Evolutionary conservation across 768 basidiomycete species (phyloP), one percentile per base, ranked within the genome.

Genomic region (Boletellus sp.): DNA sequence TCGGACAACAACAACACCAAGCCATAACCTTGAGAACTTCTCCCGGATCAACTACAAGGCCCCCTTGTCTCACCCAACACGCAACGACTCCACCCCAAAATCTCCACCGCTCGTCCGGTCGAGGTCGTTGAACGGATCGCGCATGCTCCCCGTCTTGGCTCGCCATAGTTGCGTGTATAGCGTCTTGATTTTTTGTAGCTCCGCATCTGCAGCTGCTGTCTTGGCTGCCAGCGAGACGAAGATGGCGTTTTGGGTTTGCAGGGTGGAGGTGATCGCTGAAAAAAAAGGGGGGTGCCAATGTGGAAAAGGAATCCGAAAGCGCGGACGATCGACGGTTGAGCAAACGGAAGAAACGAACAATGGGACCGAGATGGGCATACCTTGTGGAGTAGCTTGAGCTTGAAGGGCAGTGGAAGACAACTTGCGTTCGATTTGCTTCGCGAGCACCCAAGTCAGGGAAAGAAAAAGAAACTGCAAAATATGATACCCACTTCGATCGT

Each of bases 91-190:
- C 57, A 80, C 60, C 34, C 78, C 78, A 40, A 79, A 74, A 41
- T 78, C 78, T 15, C 64, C 62, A 11, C 69, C 70, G 33, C 49
- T 62, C 2, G 72, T 70, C n/a, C 72, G 67, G 51, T 71, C 70
- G 23, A 68, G 60, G 28, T 75, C 74, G 55, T 84, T 81, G 63
- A 92, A 93, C 8, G 90, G 90, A 64, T 92, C 89, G 51, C 90
- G 74, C 67, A 84, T 82, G 58, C 88, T 91, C 26, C 90, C 90
- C 15, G 86, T 91, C 65, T 84, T 83, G 16, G 79, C 74, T 12
- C 86, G 80, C 87, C 87, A 92, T 6, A 90, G 70, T 58, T 89
- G 85, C 0, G 84, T 85, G 56, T 90, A 90, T 11, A 85, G 63
- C 10, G 72, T 67, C 64, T 90, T 90, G 58, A 93, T 78, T 69